Evolutionary conservation across 129 eudicot species (phyloP), one percentile per base, ranked within the genome.

Genomic region (Sambucus nigra): DNA sequence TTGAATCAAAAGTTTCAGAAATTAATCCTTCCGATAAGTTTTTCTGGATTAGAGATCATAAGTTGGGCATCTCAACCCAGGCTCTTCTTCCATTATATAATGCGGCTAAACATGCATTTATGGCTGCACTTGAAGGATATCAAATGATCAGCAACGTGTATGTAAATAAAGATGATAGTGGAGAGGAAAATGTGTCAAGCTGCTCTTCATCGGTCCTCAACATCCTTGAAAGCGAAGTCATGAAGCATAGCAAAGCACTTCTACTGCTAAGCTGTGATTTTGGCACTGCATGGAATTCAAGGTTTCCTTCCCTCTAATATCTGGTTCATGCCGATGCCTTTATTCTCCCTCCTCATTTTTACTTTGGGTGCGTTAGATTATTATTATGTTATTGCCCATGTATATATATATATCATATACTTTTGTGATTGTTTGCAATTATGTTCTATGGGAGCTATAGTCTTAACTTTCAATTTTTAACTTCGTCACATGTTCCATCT

Each of bases 221-320:
- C 16, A 41, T 13, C 19, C 7, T 63, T 42, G 97, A 81, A 57
- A 51, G 27, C 7, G 93, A 84, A 25, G 51, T 76, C 39, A 81
- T 88, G 88, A 88, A 78, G 71, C 97, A 84, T 65, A 88, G 97
- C 75, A 73, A 73, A 73, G 77, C 73, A 39, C 86, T 88, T 66
- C 48, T 84, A 81, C 59, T 88, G 75, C 56, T 88, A 57, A 84
- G 93, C 67, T 70, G 73, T 73, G 97, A 88, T 75, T 84, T 78
- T 71, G 97, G 95, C 59, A 84, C 93, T 15, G 93, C 95, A 27
- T 88, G 97, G 97, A 88, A 84, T 76, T 67, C 69, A 70, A 88
- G 96, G 96, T 83, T 22, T 41, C 28, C 40, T 7, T 57, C 25
- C 64, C 25, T 39, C 7, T 57, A n/a, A 12, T 41, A 40, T 58